Evolutionary conservation across 1,284 basidiomycete species (phyloP).

Genomic region (Anthracocystis panici-leucophaei): DNA sequence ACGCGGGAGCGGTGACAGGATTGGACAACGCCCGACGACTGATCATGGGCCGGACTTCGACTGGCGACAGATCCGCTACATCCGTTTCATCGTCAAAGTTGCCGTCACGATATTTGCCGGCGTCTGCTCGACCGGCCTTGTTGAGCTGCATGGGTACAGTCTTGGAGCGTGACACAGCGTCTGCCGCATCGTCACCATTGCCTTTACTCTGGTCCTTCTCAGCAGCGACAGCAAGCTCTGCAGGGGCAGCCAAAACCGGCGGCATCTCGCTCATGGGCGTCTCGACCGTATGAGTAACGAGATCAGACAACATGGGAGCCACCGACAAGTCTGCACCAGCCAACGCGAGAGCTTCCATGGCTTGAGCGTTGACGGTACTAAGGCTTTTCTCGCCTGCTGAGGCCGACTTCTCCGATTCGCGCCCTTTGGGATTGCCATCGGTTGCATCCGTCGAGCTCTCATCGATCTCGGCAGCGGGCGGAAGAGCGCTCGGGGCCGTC

Average conservation of each 20-base stretch:
- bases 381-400: conserved; percentile 10
- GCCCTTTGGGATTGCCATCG: conserved; percentile 22
- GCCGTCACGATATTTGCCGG: conserved; percentile 28
- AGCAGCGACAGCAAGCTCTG: not conserved
- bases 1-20: conserved; percentile 39
- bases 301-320: conserved; percentile 38
- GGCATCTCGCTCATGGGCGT: conserved; percentile 37
- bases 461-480: conserved; percentile 66
- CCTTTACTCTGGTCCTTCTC: not conserved
- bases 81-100: conserved; percentile 50
- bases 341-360: conserved; percentile 36
- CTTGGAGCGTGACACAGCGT: conserved; percentile 25
- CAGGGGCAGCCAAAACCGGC: conserved; percentile 14
- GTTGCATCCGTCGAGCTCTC: conserved; percentile 50
- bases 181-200: conserved; percentile 4
- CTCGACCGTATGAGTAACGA: conserved; percentile 33
- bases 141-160: conserved; percentile 29
- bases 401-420: conserved; percentile 19
- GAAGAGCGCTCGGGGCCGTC: conserved; percentile 35
- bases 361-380: conserved; percentile 11
- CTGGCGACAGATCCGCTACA: conserved; percentile 44
- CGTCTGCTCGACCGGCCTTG: conserved; percentile 25
- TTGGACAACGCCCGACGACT: conserved; percentile 36
- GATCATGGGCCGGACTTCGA: conserved; percentile 44
- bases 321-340: conserved; percentile 38